phyloP scores from a whole-genome alignment of 257 asterid species.

The Gardenia jasminoides region DNA sequence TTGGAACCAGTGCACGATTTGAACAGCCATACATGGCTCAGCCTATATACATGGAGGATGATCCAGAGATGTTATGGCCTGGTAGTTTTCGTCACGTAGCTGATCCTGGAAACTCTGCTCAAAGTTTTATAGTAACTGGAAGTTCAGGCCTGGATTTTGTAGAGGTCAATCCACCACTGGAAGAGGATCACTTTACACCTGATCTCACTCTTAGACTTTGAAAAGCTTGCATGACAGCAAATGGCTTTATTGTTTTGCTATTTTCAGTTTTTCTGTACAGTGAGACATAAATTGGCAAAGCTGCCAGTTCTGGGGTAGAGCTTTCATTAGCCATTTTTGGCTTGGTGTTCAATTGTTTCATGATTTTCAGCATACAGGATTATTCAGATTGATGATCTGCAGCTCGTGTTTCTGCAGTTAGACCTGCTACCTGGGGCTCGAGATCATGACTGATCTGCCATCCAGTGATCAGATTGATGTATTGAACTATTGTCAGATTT shows the following conservation, averaged over 20 bases:
- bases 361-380: conserved; percentile 9
- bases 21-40: conserved; percentile 33
- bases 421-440: neutral
- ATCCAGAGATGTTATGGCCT: conserved; percentile 47
- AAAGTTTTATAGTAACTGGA: conserved; percentile 25
- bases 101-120: conserved; percentile 20
- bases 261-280: conserved; percentile 22
- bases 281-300: conserved; percentile 13
- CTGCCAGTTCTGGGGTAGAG: conserved; percentile 4
- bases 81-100: conserved; percentile 48
- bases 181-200: conserved; percentile 31
- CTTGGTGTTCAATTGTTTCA: neutral
- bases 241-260: conserved; percentile 12
- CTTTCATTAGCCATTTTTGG: neutral
- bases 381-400: neutral
- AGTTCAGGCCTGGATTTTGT: conserved; percentile 24
- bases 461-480: conserved; percentile 1
- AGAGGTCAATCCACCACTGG: conserved; percentile 20
- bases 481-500: neutral
- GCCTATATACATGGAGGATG: conserved; percentile 42
- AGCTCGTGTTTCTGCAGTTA: conserved; percentile 2
- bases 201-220: conserved; percentile 64
- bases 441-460: neutral
- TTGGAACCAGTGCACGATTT: conserved; percentile 30
- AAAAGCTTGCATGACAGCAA: conserved; percentile 21